Percentiles rank a stretch among this genome's conserved stretches.
Evolutionary conservation across 2,329 filamentous ascomycete genomes (phyloP).

Genomic region (Fusarium longipes): DNA sequence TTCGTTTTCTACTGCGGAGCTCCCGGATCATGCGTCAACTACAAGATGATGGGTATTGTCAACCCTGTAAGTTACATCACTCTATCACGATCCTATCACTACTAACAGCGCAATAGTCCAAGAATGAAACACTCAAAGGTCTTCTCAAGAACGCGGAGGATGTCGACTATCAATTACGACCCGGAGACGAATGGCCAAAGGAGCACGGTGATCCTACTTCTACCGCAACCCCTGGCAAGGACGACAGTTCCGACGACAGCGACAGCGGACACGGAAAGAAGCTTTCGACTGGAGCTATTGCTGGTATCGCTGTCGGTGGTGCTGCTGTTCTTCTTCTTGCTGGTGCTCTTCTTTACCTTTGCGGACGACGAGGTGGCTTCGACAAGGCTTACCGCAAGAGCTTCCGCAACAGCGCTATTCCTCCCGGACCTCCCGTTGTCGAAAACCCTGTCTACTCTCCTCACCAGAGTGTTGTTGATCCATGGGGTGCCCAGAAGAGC

Average conservation of each 20-base stretch:
- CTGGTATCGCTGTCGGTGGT: slow-evolving; percentile 67
- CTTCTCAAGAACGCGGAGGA: slow-evolving; percentile 61
- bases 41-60: slow-evolving; percentile 80
- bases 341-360: slow-evolving; percentile 60
- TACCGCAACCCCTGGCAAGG: slow-evolving; percentile 9
- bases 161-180: slow-evolving; percentile 64
- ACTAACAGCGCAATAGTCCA: slow-evolving; percentile 52
- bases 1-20: slow-evolving; percentile 79
- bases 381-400: slow-evolving; percentile 48
- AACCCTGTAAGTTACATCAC: slow-evolving; percentile 66
- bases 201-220: slow-evolving; percentile 53
- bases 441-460: slow-evolving; percentile 38
- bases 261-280: slow-evolving; percentile 6
- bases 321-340: slow-evolving; percentile 58
- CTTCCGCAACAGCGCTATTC: slow-evolving; percentile 33
- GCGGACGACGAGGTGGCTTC: slow-evolving; percentile 53
- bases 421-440: slow-evolving; percentile 17
- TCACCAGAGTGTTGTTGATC: slow-evolving; percentile 22
- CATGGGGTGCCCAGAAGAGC: slow-evolving; percentile 40
- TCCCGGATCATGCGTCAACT: slow-evolving; percentile 69
- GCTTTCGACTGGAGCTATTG: slow-evolving; percentile 62
- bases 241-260: slow-evolving; percentile 14
- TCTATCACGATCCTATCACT: neutral
- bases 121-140: slow-evolving; percentile 58
- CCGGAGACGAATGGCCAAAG: slow-evolving; percentile 65